A percentile compares a stretch with the other conserved stretches of the same genome.
These are phyloP conservation scores for Neostapfia colusana DNA, from an alignment of 176 grass and related monocot species.

Conservation along the genomic window DNA sequence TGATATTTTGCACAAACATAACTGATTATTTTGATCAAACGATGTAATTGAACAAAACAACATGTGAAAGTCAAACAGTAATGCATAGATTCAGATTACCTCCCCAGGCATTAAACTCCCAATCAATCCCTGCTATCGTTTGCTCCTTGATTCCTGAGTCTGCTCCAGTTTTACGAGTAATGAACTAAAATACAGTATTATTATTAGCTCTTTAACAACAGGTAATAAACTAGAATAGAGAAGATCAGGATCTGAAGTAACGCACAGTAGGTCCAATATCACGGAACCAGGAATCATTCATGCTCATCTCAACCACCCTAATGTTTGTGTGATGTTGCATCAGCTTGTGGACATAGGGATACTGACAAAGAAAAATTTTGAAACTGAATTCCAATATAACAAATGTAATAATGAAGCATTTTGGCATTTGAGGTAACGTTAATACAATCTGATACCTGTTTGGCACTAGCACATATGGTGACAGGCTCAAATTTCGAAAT, in stretches of 20 bases:
- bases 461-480: slow-evolving; percentile 68
- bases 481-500: slow-evolving; percentile 87
- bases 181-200: slow-evolving; percentile 53
- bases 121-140: slow-evolving; percentile 82
- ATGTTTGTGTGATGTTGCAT: slow-evolving; percentile 58
- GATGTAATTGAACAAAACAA: slow-evolving; percentile 1
- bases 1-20: background rate
- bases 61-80: background rate
- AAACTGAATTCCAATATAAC: slow-evolving; percentile 2
- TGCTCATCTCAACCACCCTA: slow-evolving; percentile 93
- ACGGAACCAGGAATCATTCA: slow-evolving; percentile 95
- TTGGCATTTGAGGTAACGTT: background rate
- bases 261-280: slow-evolving; percentile 87
- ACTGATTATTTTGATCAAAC: background rate
- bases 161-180: slow-evolving; percentile 39
- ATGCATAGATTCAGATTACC: slow-evolving; percentile 43
- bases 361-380: slow-evolving; percentile 38
- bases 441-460: slow-evolving; percentile 43
- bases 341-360: slow-evolving; percentile 50
- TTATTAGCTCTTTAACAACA: slow-evolving; percentile 22
- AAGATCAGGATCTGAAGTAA: background rate
- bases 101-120: slow-evolving; percentile 96
- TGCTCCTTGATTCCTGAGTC: slow-evolving; percentile 17
- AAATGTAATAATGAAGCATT: background rate
- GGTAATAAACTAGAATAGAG: background rate